Base-by-base conservation (phyloP, 163 green algal genomes). In the Scenedesmus sp. region DNA sequence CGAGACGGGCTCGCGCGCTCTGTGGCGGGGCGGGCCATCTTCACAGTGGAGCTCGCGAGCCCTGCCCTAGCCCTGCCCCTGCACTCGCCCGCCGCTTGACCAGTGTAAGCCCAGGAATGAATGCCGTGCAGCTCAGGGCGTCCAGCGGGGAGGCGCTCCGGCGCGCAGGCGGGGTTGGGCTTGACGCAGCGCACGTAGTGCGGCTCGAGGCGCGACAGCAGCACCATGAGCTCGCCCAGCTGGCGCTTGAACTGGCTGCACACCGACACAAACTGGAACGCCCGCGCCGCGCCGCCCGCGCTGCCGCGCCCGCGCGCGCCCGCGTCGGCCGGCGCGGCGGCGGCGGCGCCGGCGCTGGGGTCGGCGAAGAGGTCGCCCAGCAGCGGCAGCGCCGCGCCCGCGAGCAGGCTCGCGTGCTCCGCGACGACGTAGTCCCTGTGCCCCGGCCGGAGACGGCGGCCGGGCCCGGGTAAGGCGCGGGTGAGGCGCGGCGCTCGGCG, bases 141-240 rank as follows among this genome's bases (percentile, higher is more conserved):
- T 98, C 92, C 76, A 98, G 90, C 79, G 97, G 91, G 63, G 96
- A 95, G 56, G 76, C 72, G 75, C 91, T 91, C 78, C 14, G 95
- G 91, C 80, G 81, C 85, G 87, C 93, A 94, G 34, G 65, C 47
- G 3, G 79, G 70, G 91, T 98, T 98, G 63, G 96, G 96, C 87
- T 99, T 99, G 88, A 99, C 98, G 90, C 96, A 99, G 75, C 96
- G 94, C 58, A 99, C 93, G 87, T 99, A 99, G 88, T 99, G 96
- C 34, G 96, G 96, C 85, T 98, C 89, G 86, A 97, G 98, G 24
- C 80, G 70, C 80, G 92, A 83, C 58, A 90, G 74, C 71, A 86
- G 77, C 26, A 83, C 70, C 95, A 98, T 98, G 4, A 99, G 91
- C 51, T 96, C 94, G 1, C 63, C 82, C 70, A 99, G 89, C 90